phyloP scores from a whole-genome alignment of 2,329 filamentous ascomycete species.

The Parafenestella ontariensis region DNA sequence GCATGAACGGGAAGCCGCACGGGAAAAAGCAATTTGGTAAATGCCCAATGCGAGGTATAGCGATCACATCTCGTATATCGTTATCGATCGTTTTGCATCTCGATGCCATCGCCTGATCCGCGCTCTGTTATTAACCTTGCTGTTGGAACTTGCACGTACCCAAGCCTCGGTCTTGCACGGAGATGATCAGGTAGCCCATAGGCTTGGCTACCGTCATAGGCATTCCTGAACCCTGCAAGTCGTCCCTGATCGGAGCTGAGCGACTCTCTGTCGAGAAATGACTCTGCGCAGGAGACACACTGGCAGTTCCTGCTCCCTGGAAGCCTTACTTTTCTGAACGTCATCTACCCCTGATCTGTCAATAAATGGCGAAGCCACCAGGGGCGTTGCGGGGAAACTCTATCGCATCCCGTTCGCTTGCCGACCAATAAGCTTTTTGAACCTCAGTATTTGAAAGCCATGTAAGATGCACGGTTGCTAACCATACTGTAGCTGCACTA shows the following conservation, averaged over 20 bases:
- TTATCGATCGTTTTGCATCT: neutral
- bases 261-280: too few relatives aligned
- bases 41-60: too few relatives aligned
- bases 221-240: neutral
- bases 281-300: neutral
- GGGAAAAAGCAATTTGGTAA: slow-evolving; percentile 10
- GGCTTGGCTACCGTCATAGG: too few relatives aligned
- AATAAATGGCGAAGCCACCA: neutral
- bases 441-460: neutral
- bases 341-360: neutral
- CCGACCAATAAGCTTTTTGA: neutral
- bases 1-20: slow-evolving; percentile 7
- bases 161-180: neutral
- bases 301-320: neutral
- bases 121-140: neutral
- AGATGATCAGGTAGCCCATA: too few relatives aligned
- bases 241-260: too few relatives aligned
- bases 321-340: neutral
- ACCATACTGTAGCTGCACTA: neutral
- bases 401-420: neutral
- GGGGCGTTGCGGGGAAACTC: neutral
- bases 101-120: neutral
- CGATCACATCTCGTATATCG: too few relatives aligned
- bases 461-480: neutral
- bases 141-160: neutral